phyloP scores from a whole-genome alignment of 2,329 filamentous ascomycete species.

The Lecanicillium sp. region DNA sequence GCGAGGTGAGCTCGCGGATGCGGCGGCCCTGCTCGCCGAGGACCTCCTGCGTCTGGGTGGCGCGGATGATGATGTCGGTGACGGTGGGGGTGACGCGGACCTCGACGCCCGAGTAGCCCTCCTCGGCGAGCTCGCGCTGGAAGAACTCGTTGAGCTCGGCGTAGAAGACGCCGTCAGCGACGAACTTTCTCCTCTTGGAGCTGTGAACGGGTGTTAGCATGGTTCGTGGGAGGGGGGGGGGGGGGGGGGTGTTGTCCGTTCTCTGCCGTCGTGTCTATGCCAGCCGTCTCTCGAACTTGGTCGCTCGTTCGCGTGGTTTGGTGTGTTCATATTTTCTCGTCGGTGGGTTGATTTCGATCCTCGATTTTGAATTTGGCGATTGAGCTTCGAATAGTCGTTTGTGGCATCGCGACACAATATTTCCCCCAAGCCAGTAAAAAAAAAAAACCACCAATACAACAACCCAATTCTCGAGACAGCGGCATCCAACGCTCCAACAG shows the following conservation, averaged over 20 bases:
- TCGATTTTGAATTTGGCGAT: too few relatives aligned
- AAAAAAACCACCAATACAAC: not conserved
- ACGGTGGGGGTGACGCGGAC: conserved; percentile 99
- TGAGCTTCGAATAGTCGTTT: too few relatives aligned
- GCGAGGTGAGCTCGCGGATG: conserved; percentile 99
- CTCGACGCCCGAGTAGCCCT: conserved; percentile 99
- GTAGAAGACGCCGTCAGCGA: conserved; percentile 99
- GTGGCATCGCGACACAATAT: too few relatives aligned
- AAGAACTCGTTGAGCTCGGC: conserved; percentile 99
- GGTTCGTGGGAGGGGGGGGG: not conserved
- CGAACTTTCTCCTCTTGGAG: conserved; percentile 91
- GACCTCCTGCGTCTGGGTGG: conserved; percentile 99
- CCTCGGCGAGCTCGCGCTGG: conserved; percentile 99
- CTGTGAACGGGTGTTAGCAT: conserved; percentile 37
- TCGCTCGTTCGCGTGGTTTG: not conserved
- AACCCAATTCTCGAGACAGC: conserved; percentile 2
- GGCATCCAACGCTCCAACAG: not conserved
- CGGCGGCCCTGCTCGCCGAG: conserved; percentile 99
- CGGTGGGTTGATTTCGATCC: too few relatives aligned
- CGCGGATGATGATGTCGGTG: conserved; percentile 99
- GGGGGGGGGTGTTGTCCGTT: not conserved
- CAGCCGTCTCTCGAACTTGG: not conserved
- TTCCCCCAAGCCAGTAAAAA: not conserved
- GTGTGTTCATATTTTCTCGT: too few relatives aligned
- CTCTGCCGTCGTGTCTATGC: not conserved